Conservation (phyloP, 768 basidiomycete genomes). For the Rhizopogon salebrosus region DNA sequence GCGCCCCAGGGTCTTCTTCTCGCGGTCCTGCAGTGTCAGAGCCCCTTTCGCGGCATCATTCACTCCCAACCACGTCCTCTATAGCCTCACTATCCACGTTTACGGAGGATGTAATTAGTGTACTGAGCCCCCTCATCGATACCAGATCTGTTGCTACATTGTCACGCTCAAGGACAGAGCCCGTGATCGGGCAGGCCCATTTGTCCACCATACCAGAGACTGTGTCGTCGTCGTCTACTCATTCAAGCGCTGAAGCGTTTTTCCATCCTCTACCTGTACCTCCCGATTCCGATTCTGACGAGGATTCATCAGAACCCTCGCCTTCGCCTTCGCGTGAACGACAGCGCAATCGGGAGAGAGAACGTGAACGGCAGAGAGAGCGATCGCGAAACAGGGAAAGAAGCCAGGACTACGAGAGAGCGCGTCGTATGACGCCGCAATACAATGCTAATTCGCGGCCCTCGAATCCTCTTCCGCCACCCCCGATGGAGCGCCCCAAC, state of each 20-base stretch:
- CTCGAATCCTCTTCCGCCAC: constrained; percentile 24
- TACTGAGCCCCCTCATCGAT: constrained; percentile 14
- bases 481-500: constrained; percentile 20
- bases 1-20: constrained; percentile 10
- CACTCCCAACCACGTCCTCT: constrained; percentile 18
- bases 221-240: constrained; percentile 10
- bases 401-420: not conserved
- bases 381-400: not conserved
- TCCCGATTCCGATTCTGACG: constrained; percentile 7
- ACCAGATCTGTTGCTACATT: constrained; percentile 13
- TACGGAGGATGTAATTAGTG: constrained; percentile 21
- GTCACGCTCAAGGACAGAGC: constrained; percentile 26
- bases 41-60: constrained; percentile 18
- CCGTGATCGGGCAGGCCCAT: constrained; percentile 11
- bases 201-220: constrained; percentile 24
- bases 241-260: constrained; percentile 22
- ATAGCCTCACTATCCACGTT: constrained; percentile 18
- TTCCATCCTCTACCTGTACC: constrained; percentile 19
- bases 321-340: constrained; percentile 20
- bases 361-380: constrained; percentile 1
- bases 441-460: not conserved
- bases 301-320: constrained; percentile 5
- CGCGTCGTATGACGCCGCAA: not conserved
- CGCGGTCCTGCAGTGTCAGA: constrained; percentile 16
- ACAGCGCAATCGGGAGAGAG: not conserved